Evolutionary conservation across 2,329 filamentous ascomycete species (phyloP), one percentile per base, ranked within the genome.

Genomic region (Fusarium nelsonii): DNA sequence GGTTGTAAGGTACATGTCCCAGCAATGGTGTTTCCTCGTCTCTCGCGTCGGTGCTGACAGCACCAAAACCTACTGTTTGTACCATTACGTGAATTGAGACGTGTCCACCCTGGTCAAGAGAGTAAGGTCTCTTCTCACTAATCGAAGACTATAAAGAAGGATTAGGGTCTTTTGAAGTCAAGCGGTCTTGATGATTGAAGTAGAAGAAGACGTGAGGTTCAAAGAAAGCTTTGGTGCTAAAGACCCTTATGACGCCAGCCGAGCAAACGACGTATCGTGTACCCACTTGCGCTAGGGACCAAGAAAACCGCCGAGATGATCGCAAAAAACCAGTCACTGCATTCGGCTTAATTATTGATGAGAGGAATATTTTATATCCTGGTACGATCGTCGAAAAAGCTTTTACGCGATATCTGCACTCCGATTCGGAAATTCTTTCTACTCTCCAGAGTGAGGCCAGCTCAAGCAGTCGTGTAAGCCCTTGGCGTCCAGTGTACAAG

Each of bases 1-100:
- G 30, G 10, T 44, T 57, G 16, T 33, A 28, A 4, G 30, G 37
- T 33, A 53, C 41, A 6, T 37, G 34, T 30, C 50, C 55, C 8
- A 73, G 44, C 4, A 73, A 34, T 18, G 71, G 71, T 33, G 71
- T 66, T 40, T 73, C 69, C 34, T 73, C 71, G 6, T 72, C 57
- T 49, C 53, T 58, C 15, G 41, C 26, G 6, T 10, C 49, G 14
- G 34, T 59, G 45, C 36, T 10, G 26, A 10, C 30, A 41, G 39
- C 53, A 43, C 34, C 12, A 4, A 18, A 8, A 10, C 32, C 33
- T 40, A 16, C 11, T 37, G 14, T 50, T n/a, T 44, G 45, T 18
- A 54, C 52, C 68, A 71, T 70, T 32, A 26, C 16, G 37, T 23
- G 15, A 26, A 33, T 4, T 7, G 10, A 6, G 11, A 9, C 23